phyloP scores from a whole-genome alignment of 2,329 filamentous ascomycete genomes.

The Byssothecium circinans region DNA sequence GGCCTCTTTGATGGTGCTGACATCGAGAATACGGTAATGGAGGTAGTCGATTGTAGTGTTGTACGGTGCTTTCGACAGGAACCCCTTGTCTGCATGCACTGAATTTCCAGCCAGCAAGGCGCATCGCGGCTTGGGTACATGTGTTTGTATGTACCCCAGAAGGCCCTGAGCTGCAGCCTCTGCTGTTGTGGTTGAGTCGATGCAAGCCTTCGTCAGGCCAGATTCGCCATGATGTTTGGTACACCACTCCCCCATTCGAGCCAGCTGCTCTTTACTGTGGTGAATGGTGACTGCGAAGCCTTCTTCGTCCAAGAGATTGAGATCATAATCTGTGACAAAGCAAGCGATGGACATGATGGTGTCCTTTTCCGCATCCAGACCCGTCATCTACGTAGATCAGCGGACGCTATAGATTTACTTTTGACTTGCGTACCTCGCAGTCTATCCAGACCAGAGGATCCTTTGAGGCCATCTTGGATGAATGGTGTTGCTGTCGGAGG shows the following conservation, averaged over 20 bases:
- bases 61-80: slow-evolving; percentile 76
- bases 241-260: slow-evolving; percentile 89
- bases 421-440: slow-evolving; percentile 57
- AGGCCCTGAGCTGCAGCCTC: slow-evolving; percentile 72
- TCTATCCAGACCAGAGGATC: slow-evolving; percentile 86
- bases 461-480: slow-evolving; percentile 49
- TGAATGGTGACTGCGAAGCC: slow-evolving; percentile 84
- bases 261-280: slow-evolving; percentile 69
- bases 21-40: slow-evolving; percentile 88
- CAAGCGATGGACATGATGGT: slow-evolving; percentile 91
- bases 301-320: slow-evolving; percentile 72
- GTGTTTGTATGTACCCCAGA: slow-evolving; percentile 73
- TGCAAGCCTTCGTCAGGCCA: slow-evolving; percentile 77
- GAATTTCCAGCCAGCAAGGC: slow-evolving; percentile 88
- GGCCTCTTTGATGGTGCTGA: slow-evolving; percentile 90
- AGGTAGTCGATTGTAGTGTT: slow-evolving; percentile 72
- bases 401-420: not conserved
- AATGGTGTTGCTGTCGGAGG: not conserved
- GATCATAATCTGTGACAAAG: slow-evolving; percentile 79
- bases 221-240: slow-evolving; percentile 73
- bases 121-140: slow-evolving; percentile 66
- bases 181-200: slow-evolving; percentile 72
- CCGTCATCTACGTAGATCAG: slow-evolving; percentile 75
- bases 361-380: slow-evolving; percentile 75
- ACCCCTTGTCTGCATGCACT: slow-evolving; percentile 85